Conservation (phyloP, 23 red algal genomes). For the Gracilaria domingensis region DNA sequence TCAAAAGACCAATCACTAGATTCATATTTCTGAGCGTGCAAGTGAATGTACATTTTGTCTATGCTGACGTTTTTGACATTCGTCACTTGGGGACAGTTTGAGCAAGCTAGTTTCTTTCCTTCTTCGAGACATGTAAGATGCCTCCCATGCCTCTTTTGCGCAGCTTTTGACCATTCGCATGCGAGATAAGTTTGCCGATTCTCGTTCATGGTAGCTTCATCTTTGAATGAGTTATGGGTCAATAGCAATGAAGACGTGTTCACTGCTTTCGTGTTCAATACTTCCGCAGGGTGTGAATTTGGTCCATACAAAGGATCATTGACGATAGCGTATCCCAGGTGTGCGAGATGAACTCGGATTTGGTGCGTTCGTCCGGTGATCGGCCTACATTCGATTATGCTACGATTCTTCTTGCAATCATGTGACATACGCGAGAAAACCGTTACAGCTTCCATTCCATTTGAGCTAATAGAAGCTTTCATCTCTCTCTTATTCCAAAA, state of each 20-base stretch:
- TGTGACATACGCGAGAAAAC: conserved; percentile 38
- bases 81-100: conserved; percentile 63
- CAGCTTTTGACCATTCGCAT: conserved; percentile 55
- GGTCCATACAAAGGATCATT: conserved; percentile 88
- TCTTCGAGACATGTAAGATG: conserved; percentile 59
- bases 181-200: conserved; percentile 33
- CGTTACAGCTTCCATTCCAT: conserved; percentile 63
- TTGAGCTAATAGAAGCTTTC: conserved; percentile 37
- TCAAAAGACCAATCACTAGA: conserved; percentile 65
- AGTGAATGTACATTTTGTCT: conserved; percentile 63
- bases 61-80: conserved; percentile 70
- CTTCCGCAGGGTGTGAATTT: neutral
- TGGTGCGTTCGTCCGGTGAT: conserved; percentile 96
- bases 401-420: conserved; percentile 12
- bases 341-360: conserved; percentile 91
- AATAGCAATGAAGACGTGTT: neutral
- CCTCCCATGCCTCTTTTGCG: conserved; percentile 31
- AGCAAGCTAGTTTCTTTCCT: conserved; percentile 43
- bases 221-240: conserved; percentile 14
- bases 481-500: conserved; percentile 62
- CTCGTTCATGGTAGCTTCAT: neutral
- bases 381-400: conserved; percentile 78
- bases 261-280: neutral
- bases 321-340: conserved; percentile 80
- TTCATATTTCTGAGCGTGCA: conserved; percentile 77